phyloP scores from a whole-genome alignment of 2,329 filamentous ascomycete species.

The Lecanoromycetidae sp. region DNA sequence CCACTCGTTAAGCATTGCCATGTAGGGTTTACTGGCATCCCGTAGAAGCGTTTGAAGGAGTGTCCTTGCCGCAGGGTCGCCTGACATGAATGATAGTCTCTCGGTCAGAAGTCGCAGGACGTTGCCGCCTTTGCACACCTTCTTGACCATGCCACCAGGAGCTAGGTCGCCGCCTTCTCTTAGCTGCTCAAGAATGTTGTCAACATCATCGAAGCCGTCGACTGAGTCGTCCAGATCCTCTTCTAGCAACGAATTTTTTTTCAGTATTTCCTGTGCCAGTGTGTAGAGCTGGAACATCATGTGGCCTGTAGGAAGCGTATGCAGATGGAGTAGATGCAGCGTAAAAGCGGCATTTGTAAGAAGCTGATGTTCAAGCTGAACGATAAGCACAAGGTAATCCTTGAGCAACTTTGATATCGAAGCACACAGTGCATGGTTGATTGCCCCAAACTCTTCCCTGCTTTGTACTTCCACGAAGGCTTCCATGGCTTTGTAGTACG shows the following conservation, averaged over 20 bases:
- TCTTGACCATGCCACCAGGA: conserved; percentile 71
- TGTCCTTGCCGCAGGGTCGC: conserved; percentile 75
- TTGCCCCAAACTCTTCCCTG: conserved; percentile 79
- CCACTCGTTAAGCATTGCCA: conserved; percentile 98
- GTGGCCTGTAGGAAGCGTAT: conserved; percentile 78
- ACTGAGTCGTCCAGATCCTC: conserved; percentile 60
- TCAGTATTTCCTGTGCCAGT: conserved; percentile 74
- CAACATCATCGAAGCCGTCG: conserved; percentile 62
- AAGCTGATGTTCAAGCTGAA: conserved; percentile 86
- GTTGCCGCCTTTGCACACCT: conserved; percentile 91
- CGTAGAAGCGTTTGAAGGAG: conserved; percentile 70
- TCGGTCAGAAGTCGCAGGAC: conserved; percentile 81
- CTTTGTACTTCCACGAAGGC: conserved; percentile 92
- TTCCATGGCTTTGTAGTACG: conserved; percentile 82
- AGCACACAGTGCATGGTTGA: conserved; percentile 94
- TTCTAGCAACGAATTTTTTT: conserved; percentile 75
- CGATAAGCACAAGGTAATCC: conserved; percentile 85
- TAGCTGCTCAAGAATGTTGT: conserved; percentile 83
- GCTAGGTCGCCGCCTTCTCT: conserved; percentile 74
- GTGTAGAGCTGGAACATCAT: conserved; percentile 86
- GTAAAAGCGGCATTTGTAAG: conserved; percentile 83
- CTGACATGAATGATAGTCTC: conserved; percentile 77
- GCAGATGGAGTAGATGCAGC: conserved; percentile 81
- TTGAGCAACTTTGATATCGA: conserved; percentile 82
- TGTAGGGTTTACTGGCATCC: conserved; percentile 87